Base-by-base conservation (phyloP, 306 rosid genomes). In the Cyclanthera cordifolia region DNA sequence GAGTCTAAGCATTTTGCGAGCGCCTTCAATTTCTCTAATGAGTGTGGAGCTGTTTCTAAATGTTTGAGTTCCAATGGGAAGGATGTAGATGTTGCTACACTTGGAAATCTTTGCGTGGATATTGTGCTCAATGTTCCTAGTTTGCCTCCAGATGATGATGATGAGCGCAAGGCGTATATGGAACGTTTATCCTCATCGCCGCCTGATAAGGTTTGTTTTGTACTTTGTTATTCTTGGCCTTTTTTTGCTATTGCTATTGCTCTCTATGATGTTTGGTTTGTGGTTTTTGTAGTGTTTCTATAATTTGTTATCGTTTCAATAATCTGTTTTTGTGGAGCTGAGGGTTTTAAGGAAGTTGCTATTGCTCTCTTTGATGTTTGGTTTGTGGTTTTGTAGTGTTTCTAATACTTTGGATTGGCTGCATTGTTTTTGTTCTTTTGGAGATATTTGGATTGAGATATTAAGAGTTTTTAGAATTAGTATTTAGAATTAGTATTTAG, bases 71-170 rank as follows among this genome's bases (percentile, higher is more conserved):
- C 50, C 4, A 56, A 67, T 32, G 61, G 73, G 15, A 93, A 90
- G 77, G 76, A 82, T 72, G 66, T 82, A 12, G 96, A 93, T 70
- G 90, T 93, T 51, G 84, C 91, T 20, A 93, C 96, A 6, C 75
- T 93, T 4, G 96, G 95, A 24, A 93, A 93, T 56, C 96, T 93
- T 58, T 93, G 99, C 58, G 86, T 93, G 2, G 99, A 93, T 50
- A 83, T 93, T 64, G 99, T 93, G 43, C 95, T 93, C 43, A 83
- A 77, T 59, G 96, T 93, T 45, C 99, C 96, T 0, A 61, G 84
- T 0, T 71, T 93, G 54, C 99, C 99, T 5, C 96, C 96, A 49
- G 60, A 86, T 9, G 73, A 85, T 0, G 58, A 68, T 7, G 69
- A 73, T 6, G 83, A 79, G 41, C 99, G 96, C 59, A 75, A 71